Evolutionary conservation across 148 eudicot species (phyloP).

Genomic region (Rhododendron williamsianum): DNA sequence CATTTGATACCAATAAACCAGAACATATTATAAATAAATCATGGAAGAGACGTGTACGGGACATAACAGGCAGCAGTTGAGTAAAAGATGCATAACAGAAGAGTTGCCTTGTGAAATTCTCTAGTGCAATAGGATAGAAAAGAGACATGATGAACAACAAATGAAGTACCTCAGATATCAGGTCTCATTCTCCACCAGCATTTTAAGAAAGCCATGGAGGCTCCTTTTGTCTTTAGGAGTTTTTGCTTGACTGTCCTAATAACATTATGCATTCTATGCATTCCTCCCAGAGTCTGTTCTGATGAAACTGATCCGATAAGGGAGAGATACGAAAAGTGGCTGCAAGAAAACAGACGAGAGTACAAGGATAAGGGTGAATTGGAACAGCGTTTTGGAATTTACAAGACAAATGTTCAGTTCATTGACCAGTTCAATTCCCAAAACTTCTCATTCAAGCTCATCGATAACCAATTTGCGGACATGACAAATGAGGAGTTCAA

Average conservation of each 20-base stretch:
- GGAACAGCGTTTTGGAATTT: constrained; percentile 21
- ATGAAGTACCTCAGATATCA: neutral
- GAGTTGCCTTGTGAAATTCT: constrained; percentile 9
- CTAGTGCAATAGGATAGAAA: constrained; percentile 10
- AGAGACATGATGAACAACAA: neutral
- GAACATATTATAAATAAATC: neutral
- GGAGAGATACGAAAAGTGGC: constrained; percentile 26
- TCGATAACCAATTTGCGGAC: constrained; percentile 55
- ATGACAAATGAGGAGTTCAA: constrained; percentile 54
- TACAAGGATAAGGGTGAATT: constrained; percentile 18
- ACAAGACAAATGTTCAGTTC: constrained; percentile 23
- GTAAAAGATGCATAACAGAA: neutral
- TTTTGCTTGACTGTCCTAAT: constrained; percentile 6
- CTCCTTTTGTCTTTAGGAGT: neutral
- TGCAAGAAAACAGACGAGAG: constrained; percentile 3
- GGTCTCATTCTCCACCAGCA: neutral
- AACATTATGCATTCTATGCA: constrained; percentile 9
- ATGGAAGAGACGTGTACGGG: neutral
- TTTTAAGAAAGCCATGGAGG: constrained; percentile 1
- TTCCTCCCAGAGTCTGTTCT: neutral
- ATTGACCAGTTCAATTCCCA: constrained; percentile 27
- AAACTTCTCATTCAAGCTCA: constrained; percentile 38
- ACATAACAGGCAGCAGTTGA: neutral
- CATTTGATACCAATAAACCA: neutral
- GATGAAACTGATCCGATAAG: constrained; percentile 1